Evolutionary conservation across 805 yeast species (phyloP).

Genomic region (Cyberlindnera mycetangii): DNA sequence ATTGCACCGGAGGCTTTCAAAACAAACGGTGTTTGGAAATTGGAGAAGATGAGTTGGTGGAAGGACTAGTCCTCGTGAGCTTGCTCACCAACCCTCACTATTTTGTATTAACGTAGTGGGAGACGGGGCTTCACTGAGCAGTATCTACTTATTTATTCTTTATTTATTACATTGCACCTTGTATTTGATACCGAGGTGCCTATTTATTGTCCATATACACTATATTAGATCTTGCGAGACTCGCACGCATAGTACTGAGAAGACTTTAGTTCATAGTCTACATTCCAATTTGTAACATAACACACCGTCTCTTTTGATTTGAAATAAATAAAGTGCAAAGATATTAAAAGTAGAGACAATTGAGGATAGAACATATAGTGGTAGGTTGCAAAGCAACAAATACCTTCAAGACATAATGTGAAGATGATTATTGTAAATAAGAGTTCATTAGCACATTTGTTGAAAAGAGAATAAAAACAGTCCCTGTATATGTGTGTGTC

Average conservation of each 20-base stretch:
- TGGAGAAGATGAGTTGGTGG: conserved; percentile 30
- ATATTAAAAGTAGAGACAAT: too few relatives aligned
- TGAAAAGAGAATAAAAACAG: background rate
- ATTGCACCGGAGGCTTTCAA: conserved; percentile 77
- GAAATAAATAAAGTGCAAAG: too few relatives aligned
- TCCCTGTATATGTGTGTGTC: background rate
- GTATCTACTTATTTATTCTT: background rate
- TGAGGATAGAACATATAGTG: too few relatives aligned
- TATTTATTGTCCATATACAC: background rate
- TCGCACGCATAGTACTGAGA: too few relatives aligned
- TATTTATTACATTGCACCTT: conserved; percentile 6
- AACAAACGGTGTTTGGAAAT: conserved; percentile 50
- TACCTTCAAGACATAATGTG: too few relatives aligned
- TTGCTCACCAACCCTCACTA: background rate
- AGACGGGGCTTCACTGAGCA: background rate
- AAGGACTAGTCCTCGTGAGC: conserved; percentile 7
- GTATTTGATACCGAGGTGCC: background rate
- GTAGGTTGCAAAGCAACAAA: too few relatives aligned
- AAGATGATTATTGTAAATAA: background rate
- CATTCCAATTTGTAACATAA: too few relatives aligned
- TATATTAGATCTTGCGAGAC: too few relatives aligned
- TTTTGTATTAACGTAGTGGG: conserved; percentile 4
- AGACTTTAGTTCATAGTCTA: too few relatives aligned
- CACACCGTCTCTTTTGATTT: too few relatives aligned
- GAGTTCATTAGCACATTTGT: conserved; percentile 1